Conservation (phyloP, 2,329 filamentous ascomycete species). For the Xylariomycetidae sp. region DNA sequence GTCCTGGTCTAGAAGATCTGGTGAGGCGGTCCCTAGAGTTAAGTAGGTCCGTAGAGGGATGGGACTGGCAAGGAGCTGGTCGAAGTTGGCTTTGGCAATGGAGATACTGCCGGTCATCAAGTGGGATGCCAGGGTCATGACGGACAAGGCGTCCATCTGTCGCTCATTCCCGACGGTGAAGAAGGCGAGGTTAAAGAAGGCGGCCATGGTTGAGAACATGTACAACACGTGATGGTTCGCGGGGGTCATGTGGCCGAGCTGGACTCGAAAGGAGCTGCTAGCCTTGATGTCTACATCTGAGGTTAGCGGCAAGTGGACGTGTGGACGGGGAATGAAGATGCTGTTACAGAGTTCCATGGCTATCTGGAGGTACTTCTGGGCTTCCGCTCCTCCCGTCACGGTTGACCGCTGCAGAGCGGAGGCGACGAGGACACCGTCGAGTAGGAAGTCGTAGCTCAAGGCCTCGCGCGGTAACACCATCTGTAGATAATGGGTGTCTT, state of each 20-base stretch:
- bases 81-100: slow-evolving; percentile 18
- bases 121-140: slow-evolving; percentile 19
- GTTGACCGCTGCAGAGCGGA: slow-evolving; percentile 28
- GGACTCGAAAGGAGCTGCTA: slow-evolving; percentile 24
- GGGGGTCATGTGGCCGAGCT: slow-evolving; percentile 22
- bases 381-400: slow-evolving; percentile 9
- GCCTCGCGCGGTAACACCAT: slow-evolving; percentile 27
- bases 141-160: slow-evolving; percentile 13
- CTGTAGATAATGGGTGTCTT: slow-evolving; percentile 30
- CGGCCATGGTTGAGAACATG: slow-evolving; percentile 25
- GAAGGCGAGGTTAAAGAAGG: slow-evolving; percentile 23
- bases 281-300: slow-evolving; percentile 20
- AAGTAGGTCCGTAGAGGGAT: slow-evolving; percentile 19
- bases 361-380: slow-evolving; percentile 21
- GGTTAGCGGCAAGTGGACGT: neutral
- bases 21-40: slow-evolving; percentile 14
- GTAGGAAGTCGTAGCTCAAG: slow-evolving; percentile 32
- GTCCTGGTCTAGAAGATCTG: slow-evolving; percentile 15
- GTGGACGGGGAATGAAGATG: slow-evolving; percentile 1
- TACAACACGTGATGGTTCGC: slow-evolving; percentile 25
- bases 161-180: slow-evolving; percentile 9
- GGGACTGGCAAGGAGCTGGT: slow-evolving; percentile 19
- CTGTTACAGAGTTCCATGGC: slow-evolving; percentile 29
- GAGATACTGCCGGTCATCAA: slow-evolving; percentile 20
- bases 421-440: slow-evolving; percentile 32